Evolutionary conservation across 202 grass and related monocot genomes (phyloP), one percentile per base, ranked within the genome.

Genomic region (Carex sylvatica): DNA sequence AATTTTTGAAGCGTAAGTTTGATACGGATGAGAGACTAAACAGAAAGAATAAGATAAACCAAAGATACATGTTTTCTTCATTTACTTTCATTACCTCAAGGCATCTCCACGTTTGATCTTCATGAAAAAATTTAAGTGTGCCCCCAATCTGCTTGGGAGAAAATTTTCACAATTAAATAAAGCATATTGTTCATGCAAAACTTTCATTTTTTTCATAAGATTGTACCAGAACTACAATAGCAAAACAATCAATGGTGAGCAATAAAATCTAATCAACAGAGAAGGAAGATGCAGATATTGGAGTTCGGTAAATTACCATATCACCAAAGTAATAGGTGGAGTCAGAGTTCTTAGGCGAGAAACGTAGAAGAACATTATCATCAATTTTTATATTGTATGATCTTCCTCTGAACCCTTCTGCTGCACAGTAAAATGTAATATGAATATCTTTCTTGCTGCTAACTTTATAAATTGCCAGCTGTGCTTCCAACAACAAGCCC

Each of bases 281-380:
- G 24, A 56, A 28, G 11, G 36, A 31, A 38, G 58, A 61, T 5
- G 54, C 51, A 80, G 49, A 44, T 16, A 88, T 52, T 47, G 18
- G 9, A 81, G 82, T 80, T 82, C 56, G 65, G 58, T 73, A 83
- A 47, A 83, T 78, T 90, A 95, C 96, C 96, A 92, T 92, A 91
- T 99, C 96, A 55, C 96, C 93, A 66, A 99, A 99, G 81, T 99
- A 99, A 85, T 93, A 96, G 51, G 91, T 99, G 84, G 96, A 93
- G 63, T 99, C 91, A 9, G 92, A 95, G 78, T 99, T 99, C 79
- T 93, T 99, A 15, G 96, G 96, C 55, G 91, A 96, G 77, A 99
- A 99, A 20, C 91, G 88, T 86, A 99, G 96, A 87, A 96, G 92
- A 52, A 92, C 86, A 84, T 95, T 87, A 54, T 92, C 88, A 65